Percentiles rank a stretch among this genome's conserved stretches.
Evolutionary conservation across 345 rosid species (phyloP).

Genomic region (Physaria fendleri): DNA sequence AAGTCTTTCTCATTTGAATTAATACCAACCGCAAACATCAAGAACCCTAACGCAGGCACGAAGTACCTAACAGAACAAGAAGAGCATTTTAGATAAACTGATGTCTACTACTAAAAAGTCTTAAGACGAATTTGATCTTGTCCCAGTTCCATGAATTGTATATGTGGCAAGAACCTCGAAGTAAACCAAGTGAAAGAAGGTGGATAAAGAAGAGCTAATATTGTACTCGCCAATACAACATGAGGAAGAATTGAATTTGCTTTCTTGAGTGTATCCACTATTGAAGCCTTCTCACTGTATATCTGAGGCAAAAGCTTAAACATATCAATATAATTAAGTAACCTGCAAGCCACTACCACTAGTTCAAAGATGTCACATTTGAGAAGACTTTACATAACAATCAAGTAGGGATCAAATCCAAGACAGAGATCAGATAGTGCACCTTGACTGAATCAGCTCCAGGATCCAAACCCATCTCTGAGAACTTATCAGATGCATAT

Average conservation of each 20-base stretch:
- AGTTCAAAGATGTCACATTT: background rate
- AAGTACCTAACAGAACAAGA: constrained; percentile 54
- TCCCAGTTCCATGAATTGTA: background rate
- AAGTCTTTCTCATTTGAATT: constrained; percentile 88
- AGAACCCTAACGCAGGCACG: constrained; percentile 88
- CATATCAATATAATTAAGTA: background rate
- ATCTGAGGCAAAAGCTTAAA: constrained; percentile 26
- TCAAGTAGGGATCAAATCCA: background rate
- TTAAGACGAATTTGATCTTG: background rate
- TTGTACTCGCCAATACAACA: constrained; percentile 74
- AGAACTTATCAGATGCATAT: constrained; percentile 35
- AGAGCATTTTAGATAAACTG: background rate
- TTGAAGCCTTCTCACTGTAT: constrained; percentile 30
- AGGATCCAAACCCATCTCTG: constrained; percentile 32
- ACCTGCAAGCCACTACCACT: background rate
- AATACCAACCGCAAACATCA: constrained; percentile 98
- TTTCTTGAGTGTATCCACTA: constrained; percentile 55
- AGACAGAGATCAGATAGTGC: background rate
- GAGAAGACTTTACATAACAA: background rate
- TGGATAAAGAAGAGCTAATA: constrained; percentile 82
- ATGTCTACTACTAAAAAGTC: background rate
- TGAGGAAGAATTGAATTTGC: constrained; percentile 82
- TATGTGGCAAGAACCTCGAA: constrained; percentile 47
- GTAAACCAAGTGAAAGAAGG: constrained; percentile 98
- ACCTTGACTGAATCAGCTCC: constrained; percentile 39